Conservation (phyloP, 1,284 basidiomycete genomes). For the Tilletia indica region DNA sequence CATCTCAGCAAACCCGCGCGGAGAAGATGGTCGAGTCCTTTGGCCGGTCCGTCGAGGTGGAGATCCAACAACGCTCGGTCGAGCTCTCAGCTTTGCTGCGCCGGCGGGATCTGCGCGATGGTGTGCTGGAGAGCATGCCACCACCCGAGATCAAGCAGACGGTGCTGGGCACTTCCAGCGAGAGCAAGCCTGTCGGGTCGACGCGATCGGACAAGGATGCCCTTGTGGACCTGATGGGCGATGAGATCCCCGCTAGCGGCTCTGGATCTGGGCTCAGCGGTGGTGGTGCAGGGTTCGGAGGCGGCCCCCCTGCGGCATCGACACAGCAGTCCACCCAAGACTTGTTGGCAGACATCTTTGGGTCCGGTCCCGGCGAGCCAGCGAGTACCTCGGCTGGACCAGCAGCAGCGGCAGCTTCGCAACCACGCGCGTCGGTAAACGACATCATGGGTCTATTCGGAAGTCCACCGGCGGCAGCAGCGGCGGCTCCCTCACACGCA, state of each 20-base stretch:
- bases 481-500: conserved; percentile 30
- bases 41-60: conserved; percentile 79
- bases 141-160: conserved; percentile 74
- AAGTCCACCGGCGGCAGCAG: conserved; percentile 56
- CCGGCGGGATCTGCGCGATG: conserved; percentile 69
- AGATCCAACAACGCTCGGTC: conserved; percentile 91
- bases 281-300: neutral
- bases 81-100: conserved; percentile 85
- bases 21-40: conserved; percentile 72
- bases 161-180: conserved; percentile 48
- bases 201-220: conserved; percentile 46
- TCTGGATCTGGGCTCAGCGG: conserved; percentile 18
- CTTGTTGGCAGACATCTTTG: conserved; percentile 90
- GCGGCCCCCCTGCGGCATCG: neutral
- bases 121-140: conserved; percentile 96
- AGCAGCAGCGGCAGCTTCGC: conserved; percentile 57
- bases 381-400: conserved; percentile 38
- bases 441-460: conserved; percentile 92
- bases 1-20: conserved; percentile 70
- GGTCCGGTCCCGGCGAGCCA: conserved; percentile 48
- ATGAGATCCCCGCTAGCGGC: conserved; percentile 36
- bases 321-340: conserved; percentile 73
- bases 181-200: conserved; percentile 48
- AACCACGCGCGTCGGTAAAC: conserved; percentile 66
- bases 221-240: conserved; percentile 48